Percentiles rank a stretch among this genome's conserved stretches.
phyloP scores from a whole-genome alignment of 768 basidiomycete genomes.

The Hypsizygus marmoreus region DNA sequence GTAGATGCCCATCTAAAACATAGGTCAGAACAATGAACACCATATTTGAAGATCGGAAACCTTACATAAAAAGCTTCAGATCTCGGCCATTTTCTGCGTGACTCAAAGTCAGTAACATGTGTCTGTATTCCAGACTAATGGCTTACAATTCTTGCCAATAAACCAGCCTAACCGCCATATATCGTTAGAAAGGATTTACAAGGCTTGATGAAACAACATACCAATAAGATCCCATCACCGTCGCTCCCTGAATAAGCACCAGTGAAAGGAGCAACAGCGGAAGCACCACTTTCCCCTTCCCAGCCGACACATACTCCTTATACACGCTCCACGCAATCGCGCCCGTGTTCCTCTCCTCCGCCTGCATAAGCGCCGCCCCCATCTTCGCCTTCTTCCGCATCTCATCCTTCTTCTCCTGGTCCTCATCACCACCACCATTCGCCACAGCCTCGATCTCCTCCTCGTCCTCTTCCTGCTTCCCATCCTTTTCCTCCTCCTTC shows the following conservation, averaged over 20 bases:
- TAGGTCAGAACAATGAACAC: not conserved
- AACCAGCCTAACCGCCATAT: not conserved
- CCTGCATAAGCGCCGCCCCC: conserved; percentile 69
- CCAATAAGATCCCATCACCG: no score
- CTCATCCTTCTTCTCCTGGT: conserved; percentile 35
- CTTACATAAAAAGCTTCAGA: conserved; percentile 70
- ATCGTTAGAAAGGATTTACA: conserved; percentile 15
- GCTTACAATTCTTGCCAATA: no score
- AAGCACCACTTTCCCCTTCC: no score
- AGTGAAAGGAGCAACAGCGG: no score
- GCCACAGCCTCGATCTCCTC: conserved; percentile 29
- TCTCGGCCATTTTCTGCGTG: conserved; percentile 50
- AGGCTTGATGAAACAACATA: conserved; percentile 75
- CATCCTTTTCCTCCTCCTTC: conserved; percentile 55
- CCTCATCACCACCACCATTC: no score
- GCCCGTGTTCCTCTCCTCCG: no score
- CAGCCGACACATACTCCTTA: no score
- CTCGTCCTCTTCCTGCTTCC: conserved; percentile 45
- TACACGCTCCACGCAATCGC: no score
- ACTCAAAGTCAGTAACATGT: conserved; percentile 44
- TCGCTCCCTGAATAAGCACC: no score
- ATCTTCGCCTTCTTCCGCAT: conserved; percentile 37
- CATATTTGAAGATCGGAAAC: conserved; percentile 6
- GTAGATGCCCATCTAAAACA: no score
- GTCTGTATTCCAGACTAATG: conserved; percentile 79